Percentiles rank a stretch among this genome's conserved stretches.
Evolutionary conservation across 495 filamentous ascomycete species (phyloP).

Genomic region (Trichoderma virens): DNA sequence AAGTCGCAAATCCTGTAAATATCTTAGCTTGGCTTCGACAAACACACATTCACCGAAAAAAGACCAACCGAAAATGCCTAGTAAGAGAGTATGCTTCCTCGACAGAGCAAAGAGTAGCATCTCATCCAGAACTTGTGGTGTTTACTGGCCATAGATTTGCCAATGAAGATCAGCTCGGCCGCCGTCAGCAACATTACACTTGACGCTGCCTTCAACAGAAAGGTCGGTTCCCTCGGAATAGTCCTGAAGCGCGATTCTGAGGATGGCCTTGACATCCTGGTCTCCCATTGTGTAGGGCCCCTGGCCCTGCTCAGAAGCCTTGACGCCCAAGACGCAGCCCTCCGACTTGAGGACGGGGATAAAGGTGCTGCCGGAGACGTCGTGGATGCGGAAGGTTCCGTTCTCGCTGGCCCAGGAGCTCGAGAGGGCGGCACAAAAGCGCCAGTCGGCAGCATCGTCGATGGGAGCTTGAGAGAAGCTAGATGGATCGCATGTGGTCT

Average conservation of each 20-base stretch:
- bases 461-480: background rate
- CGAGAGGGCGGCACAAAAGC: background rate
- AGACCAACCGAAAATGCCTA: background rate
- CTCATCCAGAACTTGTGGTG: background rate
- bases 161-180: background rate
- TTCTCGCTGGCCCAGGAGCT: background rate
- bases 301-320: background rate
- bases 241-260: background rate
- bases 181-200: background rate
- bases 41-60: too few species aligned
- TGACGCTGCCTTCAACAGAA: background rate
- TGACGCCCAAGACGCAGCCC: background rate
- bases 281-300: background rate
- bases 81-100: background rate
- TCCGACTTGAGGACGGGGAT: background rate
- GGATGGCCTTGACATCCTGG: background rate
- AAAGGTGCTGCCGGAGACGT: background rate
- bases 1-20: too few species aligned
- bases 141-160: background rate
- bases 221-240: constrained; percentile 4
- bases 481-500: background rate
- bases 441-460: background rate
- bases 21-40: too few species aligned
- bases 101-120: background rate
- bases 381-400: background rate